These are phyloP conservation scores for Mycena filopes DNA, from an alignment of 768 basidiomycete species.

Conservation along the genomic window DNA sequence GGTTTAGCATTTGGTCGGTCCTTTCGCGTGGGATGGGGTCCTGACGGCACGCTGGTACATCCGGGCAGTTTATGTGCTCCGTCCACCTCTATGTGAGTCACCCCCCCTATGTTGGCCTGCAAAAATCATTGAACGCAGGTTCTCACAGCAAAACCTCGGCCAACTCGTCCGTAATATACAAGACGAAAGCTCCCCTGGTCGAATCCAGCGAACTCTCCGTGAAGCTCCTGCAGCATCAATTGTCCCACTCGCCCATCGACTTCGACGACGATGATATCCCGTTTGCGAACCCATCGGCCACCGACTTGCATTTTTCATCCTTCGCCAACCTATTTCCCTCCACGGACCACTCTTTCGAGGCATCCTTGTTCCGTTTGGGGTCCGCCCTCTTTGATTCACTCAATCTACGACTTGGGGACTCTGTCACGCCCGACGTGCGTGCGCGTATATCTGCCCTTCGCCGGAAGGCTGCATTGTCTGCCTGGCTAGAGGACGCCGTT, in stretches of 20 bases:
- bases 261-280: slow-evolving; percentile 78
- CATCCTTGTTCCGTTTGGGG: slow-evolving; percentile 88
- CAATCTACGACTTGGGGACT: slow-evolving; percentile 66
- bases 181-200: slow-evolving; percentile 56
- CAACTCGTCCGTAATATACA: slow-evolving; percentile 70
- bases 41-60: slow-evolving; percentile 79
- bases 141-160: slow-evolving; percentile 60
- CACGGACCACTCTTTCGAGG: slow-evolving; percentile 78
- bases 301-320: slow-evolving; percentile 78
- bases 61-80: slow-evolving; percentile 79
- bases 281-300: slow-evolving; percentile 68
- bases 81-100: slow-evolving; percentile 60
- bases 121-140: background rate
- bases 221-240: slow-evolving; percentile 80
- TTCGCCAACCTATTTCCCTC: slow-evolving; percentile 78
- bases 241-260: slow-evolving; percentile 76
- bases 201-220: slow-evolving; percentile 56
- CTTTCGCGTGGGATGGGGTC: slow-evolving; percentile 93
- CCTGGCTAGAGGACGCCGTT: slow-evolving; percentile 86
- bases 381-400: slow-evolving; percentile 89
- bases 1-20: slow-evolving; percentile 88
- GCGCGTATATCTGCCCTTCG: slow-evolving; percentile 71
- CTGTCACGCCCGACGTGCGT: slow-evolving; percentile 69
- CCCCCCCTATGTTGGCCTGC: background rate
- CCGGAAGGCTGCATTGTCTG: slow-evolving; percentile 81